Base-by-base conservation (phyloP, 1,284 basidiomycete species). In the Megacollybia platyphylla region DNA sequence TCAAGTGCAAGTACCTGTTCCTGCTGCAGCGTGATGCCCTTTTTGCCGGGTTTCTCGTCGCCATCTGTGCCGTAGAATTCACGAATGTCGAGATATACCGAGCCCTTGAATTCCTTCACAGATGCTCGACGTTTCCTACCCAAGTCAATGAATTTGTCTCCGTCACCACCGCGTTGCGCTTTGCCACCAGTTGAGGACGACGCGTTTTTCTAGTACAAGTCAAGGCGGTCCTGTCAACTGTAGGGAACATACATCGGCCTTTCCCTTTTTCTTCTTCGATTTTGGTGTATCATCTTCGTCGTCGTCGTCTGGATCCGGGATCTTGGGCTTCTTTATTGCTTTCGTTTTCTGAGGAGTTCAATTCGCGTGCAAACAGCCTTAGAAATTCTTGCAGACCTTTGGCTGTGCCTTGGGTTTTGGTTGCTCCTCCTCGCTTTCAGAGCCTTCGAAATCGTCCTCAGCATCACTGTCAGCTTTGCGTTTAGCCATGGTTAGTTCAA, bases 31-130 rank as follows among this genome's bases (percentile, higher is more conserved):
- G 78, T 72, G 44, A 91, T 82, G 5, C 87, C 87, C 53, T 90
- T 90, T 58, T 83, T 82, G 0, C 86, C 84, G 0, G 87, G 87
- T 49, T 84, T 87, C 48, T 76, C 68, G n/a, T 79, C 70, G 4
- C 72, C 68, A 0, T 11, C 15, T 11, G 10, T 6, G 2, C 61
- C 72, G 52, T 83, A 91, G 52, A 70, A 88, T 59, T 91, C 87
- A 42, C 88, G 75, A 43, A 92, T 81, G 55, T 91, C 85, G 11
- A 91, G 55, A 39, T 79, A 64, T 1, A 67, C 52, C 41, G 45
- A 57, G 52, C 78, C 79, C 59, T 89, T 88, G 71, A 84, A 91
- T 30, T 58, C 58, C 27, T 77, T 65, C 2, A 88, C 78, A 0
- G 81, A 75, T 1, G 71, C 78, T 11, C 85, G 76, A 54, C 72